These are phyloP conservation scores for Suhomyces chickasaworum DNA, from an alignment of 1,139 yeast genomes.

Conservation along the genomic window DNA sequence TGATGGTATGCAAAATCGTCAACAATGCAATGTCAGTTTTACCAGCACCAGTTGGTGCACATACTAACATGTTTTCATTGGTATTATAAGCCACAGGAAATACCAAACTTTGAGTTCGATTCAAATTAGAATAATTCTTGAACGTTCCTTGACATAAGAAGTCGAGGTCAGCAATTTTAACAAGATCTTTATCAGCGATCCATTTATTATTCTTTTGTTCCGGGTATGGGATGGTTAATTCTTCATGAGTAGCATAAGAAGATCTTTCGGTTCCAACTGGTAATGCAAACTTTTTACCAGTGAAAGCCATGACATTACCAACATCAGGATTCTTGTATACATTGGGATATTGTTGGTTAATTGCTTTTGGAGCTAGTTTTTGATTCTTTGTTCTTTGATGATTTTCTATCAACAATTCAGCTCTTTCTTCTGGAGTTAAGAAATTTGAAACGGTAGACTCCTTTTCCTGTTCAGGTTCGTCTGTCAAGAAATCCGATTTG, in stretches of 20 bases:
- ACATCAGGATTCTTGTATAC: constrained; percentile 68
- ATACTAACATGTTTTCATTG: constrained; percentile 92
- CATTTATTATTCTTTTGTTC: constrained; percentile 47
- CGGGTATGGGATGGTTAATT: constrained; percentile 79
- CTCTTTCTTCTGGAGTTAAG: constrained; percentile 59
- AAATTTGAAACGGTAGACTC: constrained; percentile 23
- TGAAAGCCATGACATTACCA: constrained; percentile 67
- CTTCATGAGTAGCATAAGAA: constrained; percentile 69
- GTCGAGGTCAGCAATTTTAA: constrained; percentile 67
- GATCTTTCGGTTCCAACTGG: constrained; percentile 82
- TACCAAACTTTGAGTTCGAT: constrained; percentile 89
- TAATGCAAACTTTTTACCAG: constrained; percentile 76
- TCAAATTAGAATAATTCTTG: constrained; percentile 71
- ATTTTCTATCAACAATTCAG: constrained; percentile 58
- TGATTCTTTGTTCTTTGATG: constrained; percentile 53
- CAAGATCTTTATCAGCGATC: constrained; percentile 56
- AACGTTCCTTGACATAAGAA: constrained; percentile 83
- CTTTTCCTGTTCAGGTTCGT: constrained; percentile 6
- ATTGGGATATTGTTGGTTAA: constrained; percentile 73
- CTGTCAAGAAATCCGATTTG: constrained; percentile 33
- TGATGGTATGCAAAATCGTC: constrained; percentile 78
- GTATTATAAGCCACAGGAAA: constrained; percentile 91
- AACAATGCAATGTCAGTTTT: constrained; percentile 95
- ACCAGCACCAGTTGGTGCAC: constrained; percentile 99
- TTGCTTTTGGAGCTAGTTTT: constrained; percentile 48